Percentiles rank a stretch among this genome's conserved stretches.
phyloP scores from a whole-genome alignment of 768 basidiomycete genomes.

The Trametes cingulata region DNA sequence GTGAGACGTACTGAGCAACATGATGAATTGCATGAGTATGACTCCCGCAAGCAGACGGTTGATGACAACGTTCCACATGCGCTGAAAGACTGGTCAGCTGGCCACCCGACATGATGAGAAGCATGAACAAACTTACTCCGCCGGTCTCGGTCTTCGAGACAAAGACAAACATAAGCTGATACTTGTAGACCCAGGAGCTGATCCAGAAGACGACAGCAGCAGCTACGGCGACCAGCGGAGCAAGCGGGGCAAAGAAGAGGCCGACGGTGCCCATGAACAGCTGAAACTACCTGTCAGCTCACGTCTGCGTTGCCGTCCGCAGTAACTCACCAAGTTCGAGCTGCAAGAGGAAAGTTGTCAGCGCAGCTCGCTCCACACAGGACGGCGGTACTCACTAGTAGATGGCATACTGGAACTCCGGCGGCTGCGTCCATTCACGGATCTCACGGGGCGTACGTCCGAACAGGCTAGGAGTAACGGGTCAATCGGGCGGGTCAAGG shows the following conservation, averaged over 20 bases:
- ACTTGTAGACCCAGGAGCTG: slow-evolving; percentile 89
- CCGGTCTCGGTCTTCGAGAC: slow-evolving; percentile 89
- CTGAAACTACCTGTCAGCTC: slow-evolving; percentile 33
- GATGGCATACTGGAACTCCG: slow-evolving; percentile 84
- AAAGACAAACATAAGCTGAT: slow-evolving; percentile 94
- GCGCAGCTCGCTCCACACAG: background rate
- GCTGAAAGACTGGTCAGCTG: slow-evolving; percentile 48
- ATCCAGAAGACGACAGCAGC: slow-evolving; percentile 88
- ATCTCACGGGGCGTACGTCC: slow-evolving; percentile 91
- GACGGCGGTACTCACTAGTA: slow-evolving; percentile 63
- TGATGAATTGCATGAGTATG: slow-evolving; percentile 84
- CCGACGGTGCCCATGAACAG: slow-evolving; percentile 93
- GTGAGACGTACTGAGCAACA: slow-evolving; percentile 75
- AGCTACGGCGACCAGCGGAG: slow-evolving; percentile 84
- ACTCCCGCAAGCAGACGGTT: slow-evolving; percentile 82
- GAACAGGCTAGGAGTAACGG: slow-evolving; percentile 51
- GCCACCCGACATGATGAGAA: too few species aligned
- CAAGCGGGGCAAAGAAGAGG: slow-evolving; percentile 91
- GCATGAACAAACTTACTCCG: slow-evolving; percentile 67
- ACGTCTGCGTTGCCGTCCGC: slow-evolving; percentile 7
- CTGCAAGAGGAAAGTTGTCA: background rate
- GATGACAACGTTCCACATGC: slow-evolving; percentile 91
- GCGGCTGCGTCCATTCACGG: slow-evolving; percentile 87
- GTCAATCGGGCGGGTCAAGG: slow-evolving; percentile 8
- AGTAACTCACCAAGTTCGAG: slow-evolving; percentile 13